phyloP scores from a whole-genome alignment of 2,329 filamentous ascomycete genomes.

The Pyrenophora teres region DNA sequence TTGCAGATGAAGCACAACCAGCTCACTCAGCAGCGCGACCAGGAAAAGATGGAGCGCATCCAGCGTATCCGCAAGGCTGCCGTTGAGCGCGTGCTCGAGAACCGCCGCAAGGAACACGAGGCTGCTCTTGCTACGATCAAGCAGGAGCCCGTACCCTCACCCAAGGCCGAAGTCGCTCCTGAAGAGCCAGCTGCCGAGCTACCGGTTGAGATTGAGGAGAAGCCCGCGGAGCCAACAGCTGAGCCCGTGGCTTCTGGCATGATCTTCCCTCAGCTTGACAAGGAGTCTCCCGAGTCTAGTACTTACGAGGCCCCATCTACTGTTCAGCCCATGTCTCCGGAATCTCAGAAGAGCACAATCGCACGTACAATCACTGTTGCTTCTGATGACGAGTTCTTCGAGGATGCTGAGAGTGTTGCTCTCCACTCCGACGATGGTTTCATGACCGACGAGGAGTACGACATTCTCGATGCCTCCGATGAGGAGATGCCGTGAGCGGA shows the following conservation, averaged over 20 bases:
- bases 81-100: conserved; percentile 41
- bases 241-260: conserved; percentile 61
- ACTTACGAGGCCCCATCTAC: conserved; percentile 65
- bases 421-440: conserved; percentile 70
- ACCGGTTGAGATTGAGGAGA: conserved; percentile 40
- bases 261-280: conserved; percentile 96
- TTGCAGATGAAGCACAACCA: conserved; percentile 29
- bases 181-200: conserved; percentile 35
- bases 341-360: conserved; percentile 35
- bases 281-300: conserved; percentile 84
- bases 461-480: conserved; percentile 93
- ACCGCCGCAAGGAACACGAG: conserved; percentile 43
- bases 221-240: conserved; percentile 20
- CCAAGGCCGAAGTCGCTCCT: conserved; percentile 16
- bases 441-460: conserved; percentile 97
- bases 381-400: conserved; percentile 58
- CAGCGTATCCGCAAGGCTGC: conserved; percentile 44
- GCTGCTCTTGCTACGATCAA: conserved; percentile 23
- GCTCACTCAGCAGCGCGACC: conserved; percentile 23
- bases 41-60: conserved; percentile 36
- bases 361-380: conserved; percentile 43
- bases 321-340: conserved; percentile 30
- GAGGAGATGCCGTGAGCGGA: conserved; percentile 62
- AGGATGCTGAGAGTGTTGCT: conserved; percentile 64
- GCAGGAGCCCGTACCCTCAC: conserved; percentile 39